These are phyloP conservation scores for Eucalyptus globulus DNA, from an alignment of 345 rosid genomes.

Conservation along the genomic window DNA sequence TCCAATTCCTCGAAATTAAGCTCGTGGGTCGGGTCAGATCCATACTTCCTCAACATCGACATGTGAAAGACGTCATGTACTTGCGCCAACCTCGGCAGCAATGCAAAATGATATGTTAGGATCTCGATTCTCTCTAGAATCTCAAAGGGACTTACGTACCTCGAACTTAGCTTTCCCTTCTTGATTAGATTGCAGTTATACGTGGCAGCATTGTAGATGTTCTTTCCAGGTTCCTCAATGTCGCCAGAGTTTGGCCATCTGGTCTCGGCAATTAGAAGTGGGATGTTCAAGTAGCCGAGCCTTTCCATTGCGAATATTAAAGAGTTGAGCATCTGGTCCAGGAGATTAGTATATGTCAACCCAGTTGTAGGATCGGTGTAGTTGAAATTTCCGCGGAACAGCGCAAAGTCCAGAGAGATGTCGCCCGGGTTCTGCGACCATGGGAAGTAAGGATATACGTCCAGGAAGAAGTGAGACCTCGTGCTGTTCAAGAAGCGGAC, in stretches of 20 bases:
- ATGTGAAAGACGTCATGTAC: accelerated
- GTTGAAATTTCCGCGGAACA: constrained; percentile 23
- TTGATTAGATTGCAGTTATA: constrained; percentile 58
- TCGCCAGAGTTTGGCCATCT: constrained; percentile 80
- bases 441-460: constrained; percentile 68
- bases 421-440: constrained; percentile 35
- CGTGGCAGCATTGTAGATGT: constrained; percentile 51
- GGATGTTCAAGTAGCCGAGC: constrained; percentile 41
- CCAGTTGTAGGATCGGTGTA: constrained; percentile 45
- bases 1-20: too few species aligned
- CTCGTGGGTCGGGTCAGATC: accelerated
- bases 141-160: too few species aligned
- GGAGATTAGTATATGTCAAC: constrained; percentile 48
- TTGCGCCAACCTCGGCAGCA: too few species aligned
- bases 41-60: too few species aligned
- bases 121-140: too few species aligned
- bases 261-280: constrained; percentile 53
- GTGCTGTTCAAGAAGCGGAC: constrained; percentile 51
- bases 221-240: constrained; percentile 49
- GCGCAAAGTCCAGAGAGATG: constrained; percentile 30
- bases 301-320: constrained; percentile 40
- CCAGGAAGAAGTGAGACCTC: constrained; percentile 57
- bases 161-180: not conserved
- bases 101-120: too few species aligned
- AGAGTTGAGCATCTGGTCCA: constrained; percentile 81